Base-by-base conservation (phyloP, 805 yeast genomes). In the Nakazawaea wyomingensis region DNA sequence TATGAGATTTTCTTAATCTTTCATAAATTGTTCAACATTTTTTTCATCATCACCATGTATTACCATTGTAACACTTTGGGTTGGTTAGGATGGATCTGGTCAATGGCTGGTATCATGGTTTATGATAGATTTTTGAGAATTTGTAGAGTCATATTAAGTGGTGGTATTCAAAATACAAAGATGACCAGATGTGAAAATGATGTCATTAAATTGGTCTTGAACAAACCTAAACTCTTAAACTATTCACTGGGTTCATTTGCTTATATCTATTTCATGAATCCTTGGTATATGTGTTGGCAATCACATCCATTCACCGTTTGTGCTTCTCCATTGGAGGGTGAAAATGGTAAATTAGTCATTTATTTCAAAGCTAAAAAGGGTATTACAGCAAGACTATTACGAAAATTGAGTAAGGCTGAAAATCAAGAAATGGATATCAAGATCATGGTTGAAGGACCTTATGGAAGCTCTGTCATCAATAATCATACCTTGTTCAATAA, bases 271-370 rank as follows among this genome's bases (percentile, higher is more conserved):
- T 75, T 81, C 53, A 46, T 76, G 42, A 60, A 69, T 34, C 66
- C 74, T 11, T 59, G 66, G 27, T 61, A 68, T 36, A 69, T 72
- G 50, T 20, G 40, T 3, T 79, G 82, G 81, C 87, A 82, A 59
- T 75, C 85, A 1, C 89, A 83, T 57, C 90, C 90, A 2, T 81
- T 83, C 61, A 77, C 88, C 2, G 56, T 76, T 4, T 57, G 76
- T 30, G 64, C 65, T 44, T 61, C 74, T 4, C 58, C 57, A 5
- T 57, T 61, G 1, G 51, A 56, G 19, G 62, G 57, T 10, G 44
- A 40, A 31, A 56, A 59, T 45, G 45, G 41, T 5, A 54, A 59
- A 24, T 47, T 75, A n/a, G 53, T 63, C 0, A 50, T 74, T 30
- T 69, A 65, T 47, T 62, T 74, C 50, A 74, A 69, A 51, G 68